These are phyloP conservation scores for Serendipita sp. DNA, from an alignment of 768 basidiomycete genomes.

Conservation along the genomic window DNA sequence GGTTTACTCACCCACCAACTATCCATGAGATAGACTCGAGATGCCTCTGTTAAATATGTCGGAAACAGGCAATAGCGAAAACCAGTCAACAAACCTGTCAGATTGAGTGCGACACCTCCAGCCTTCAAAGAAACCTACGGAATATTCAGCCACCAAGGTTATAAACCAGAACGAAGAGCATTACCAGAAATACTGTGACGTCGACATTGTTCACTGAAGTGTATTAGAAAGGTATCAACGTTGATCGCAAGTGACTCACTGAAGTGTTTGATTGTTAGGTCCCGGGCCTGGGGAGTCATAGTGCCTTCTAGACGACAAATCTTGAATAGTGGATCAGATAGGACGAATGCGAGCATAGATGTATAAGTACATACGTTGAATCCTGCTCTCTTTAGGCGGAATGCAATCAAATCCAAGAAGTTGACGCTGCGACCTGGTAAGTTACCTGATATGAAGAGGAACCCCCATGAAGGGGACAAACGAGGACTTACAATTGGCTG, in stretches of 20 bases:
- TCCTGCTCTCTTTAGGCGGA: slow-evolving; percentile 76
- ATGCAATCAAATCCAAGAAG: slow-evolving; percentile 66
- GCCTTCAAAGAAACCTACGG: slow-evolving; percentile 51
- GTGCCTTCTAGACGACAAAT: slow-evolving; percentile 89
- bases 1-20: slow-evolving; percentile 36
- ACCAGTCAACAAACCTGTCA: slow-evolving; percentile 37
- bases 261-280: slow-evolving; percentile 78
- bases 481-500: slow-evolving; percentile 48
- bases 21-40: slow-evolving; percentile 91
- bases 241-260: slow-evolving; percentile 33
- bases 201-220: slow-evolving; percentile 70
- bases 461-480: not conserved
- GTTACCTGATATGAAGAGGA: slow-evolving; percentile 51
- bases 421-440: not conserved
- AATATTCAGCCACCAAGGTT: not conserved
- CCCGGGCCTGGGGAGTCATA: slow-evolving; percentile 91
- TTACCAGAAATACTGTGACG: slow-evolving; percentile 91
- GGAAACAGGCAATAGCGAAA: slow-evolving; percentile 6
- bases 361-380: slow-evolving; percentile 44
- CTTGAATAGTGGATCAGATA: slow-evolving; percentile 22
- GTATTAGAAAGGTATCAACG: not conserved
- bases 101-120: slow-evolving; percentile 80
- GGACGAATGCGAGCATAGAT: slow-evolving; percentile 1
- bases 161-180: not conserved
- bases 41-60: slow-evolving; percentile 29